Conservation (phyloP, 345 rosid species). For the Salix purpurea region DNA sequence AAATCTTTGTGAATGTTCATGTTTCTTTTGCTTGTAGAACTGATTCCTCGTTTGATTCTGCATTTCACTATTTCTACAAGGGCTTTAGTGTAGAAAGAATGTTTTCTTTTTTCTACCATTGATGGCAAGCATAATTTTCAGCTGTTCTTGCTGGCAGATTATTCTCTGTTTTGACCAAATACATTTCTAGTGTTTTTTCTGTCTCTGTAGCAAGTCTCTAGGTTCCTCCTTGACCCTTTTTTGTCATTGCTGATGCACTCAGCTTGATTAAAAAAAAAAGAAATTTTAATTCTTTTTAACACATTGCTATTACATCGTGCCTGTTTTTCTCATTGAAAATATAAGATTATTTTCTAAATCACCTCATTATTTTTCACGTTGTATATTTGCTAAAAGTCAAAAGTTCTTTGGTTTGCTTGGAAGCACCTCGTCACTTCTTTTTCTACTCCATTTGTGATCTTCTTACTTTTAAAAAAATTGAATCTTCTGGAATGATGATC, state of each 20-base stretch:
- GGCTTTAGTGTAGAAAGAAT: not conserved
- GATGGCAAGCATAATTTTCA: not conserved
- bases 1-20: not conserved
- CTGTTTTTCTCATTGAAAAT: not conserved
- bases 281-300: not conserved
- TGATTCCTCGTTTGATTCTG: not conserved
- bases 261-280: not conserved
- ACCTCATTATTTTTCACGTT: not conserved
- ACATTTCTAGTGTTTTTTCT: not conserved
- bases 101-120: not conserved
- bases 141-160: not conserved
- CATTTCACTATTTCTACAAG: not conserved
- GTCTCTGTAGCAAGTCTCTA: not conserved
- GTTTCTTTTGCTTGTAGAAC: not conserved
- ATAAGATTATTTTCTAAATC: not conserved
- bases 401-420: not conserved
- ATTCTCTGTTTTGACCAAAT: not conserved
- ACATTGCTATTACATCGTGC: not conserved
- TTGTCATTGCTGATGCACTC: not conserved
- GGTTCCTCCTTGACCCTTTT: not conserved
- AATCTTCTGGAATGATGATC: not conserved
- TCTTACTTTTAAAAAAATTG: not conserved
- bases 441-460: not conserved
- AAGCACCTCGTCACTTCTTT: not conserved
- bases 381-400: not conserved